phyloP scores from a whole-genome alignment of 352 stramenopile species.

The Pythium dissotocum region DNA sequence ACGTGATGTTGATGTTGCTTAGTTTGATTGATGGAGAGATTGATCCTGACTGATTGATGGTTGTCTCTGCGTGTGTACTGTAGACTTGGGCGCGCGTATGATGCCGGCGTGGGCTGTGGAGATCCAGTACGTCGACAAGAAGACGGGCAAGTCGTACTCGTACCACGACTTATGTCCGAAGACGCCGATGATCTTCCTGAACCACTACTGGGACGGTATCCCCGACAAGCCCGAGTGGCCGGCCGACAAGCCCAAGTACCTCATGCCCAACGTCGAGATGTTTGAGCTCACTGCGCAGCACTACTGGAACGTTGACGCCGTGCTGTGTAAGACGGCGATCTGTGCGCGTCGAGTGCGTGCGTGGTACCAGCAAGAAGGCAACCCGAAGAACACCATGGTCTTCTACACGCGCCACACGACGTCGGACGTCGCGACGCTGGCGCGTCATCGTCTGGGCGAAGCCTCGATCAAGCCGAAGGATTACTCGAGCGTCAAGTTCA shows the following conservation, averaged over 20 bases:
- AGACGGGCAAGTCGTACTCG: slow-evolving; percentile 36
- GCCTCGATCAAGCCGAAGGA: slow-evolving; percentile 27
- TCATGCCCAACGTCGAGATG: slow-evolving; percentile 42
- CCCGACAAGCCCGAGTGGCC: slow-evolving; percentile 25
- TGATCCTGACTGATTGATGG: not conserved
- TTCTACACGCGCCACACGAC: slow-evolving; percentile 63
- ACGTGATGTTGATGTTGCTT: slow-evolving; percentile 12
- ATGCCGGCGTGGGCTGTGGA: slow-evolving; percentile 46
- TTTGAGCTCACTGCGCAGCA: slow-evolving; percentile 41
- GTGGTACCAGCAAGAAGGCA: slow-evolving; percentile 62
- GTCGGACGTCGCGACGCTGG: slow-evolving; percentile 45
- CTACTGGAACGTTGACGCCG: slow-evolving; percentile 47
- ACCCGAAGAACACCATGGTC: slow-evolving; percentile 46
- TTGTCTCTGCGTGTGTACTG: not conserved
- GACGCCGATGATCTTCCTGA: slow-evolving; percentile 34
- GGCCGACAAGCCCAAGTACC: slow-evolving; percentile 25
- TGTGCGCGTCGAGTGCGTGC: slow-evolving; percentile 42
- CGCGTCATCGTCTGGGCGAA: slow-evolving; percentile 30
- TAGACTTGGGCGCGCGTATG: slow-evolving; percentile 39
- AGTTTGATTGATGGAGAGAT: not conserved
- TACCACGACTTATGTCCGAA: slow-evolving; percentile 53
- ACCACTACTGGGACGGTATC: slow-evolving; percentile 38
- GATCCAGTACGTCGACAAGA: slow-evolving; percentile 44
- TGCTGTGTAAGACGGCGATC: slow-evolving; percentile 58
- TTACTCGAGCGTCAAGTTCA: slow-evolving; percentile 47